Evolutionary conservation across 2,329 filamentous ascomycete genomes (phyloP), one percentile per base, ranked within the genome.

Genomic region (Ceratocystis cacaofunesta): DNA sequence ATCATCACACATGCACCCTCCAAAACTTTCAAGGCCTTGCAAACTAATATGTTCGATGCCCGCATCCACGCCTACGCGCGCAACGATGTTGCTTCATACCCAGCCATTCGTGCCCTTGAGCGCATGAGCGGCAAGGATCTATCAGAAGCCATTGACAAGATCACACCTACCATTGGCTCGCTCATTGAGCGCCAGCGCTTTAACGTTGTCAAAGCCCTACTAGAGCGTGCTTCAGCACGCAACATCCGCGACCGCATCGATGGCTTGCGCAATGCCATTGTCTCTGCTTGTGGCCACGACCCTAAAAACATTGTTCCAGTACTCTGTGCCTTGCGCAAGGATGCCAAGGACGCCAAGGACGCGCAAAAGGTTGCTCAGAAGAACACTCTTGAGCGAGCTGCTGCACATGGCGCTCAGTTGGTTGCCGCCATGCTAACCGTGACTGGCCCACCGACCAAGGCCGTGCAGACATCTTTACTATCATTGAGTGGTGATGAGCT

Each of bases 51-150:
- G 69, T 88, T 97, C 74, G 87, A 86, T 68, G 85, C 88, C 15
- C 84, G 90, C 30, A 88, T 97, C 70, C 85, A 86, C 25, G 88
- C 85, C 48, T 82, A 96, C 67, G 84, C 92, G 5, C 87, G 91
- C 66, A 97, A 97, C 73, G 92, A 95, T 70, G 88, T 92, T 61
- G 91, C 94, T 5, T 88, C 85, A 28, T 97, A 96, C 72, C 88
- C 95, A 0, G 90, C 90, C 22, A 88, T 92, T 70, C 84, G 85
- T 66, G 85, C 95, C 2, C 78, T 99, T 55, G 89, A 90, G 72
- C 84, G 94, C 64, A 79, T 97, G 10, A 87, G 89, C 74, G 92
- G 90, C 72, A 90, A 96, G 67, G 91, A 96, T 71, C 79, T 99
- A 7, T 79, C 86, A 52, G 83, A 84, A 65, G 89, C 88, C 0